These are phyloP conservation scores for Pyricularia sp. DNA, from an alignment of 2,329 filamentous ascomycete species.

Conservation along the genomic window DNA sequence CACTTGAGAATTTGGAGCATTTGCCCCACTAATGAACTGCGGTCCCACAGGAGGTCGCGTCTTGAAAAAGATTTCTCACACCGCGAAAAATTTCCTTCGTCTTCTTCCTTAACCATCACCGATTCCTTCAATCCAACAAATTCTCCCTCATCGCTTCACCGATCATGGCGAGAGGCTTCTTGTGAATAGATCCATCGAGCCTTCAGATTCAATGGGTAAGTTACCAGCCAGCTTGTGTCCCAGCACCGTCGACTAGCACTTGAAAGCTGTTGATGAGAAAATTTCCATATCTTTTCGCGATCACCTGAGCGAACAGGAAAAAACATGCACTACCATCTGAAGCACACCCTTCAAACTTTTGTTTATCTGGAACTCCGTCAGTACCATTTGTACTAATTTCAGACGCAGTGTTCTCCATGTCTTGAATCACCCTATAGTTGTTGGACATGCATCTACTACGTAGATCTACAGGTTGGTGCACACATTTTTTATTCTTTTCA, in stretches of 20 bases:
- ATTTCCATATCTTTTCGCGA: conserved; percentile 47
- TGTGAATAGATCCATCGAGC: background rate
- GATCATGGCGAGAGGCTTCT: background rate
- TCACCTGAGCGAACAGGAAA: conserved; percentile 43
- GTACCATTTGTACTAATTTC: background rate
- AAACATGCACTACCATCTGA: conserved; percentile 75
- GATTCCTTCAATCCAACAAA: background rate
- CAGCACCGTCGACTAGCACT: background rate
- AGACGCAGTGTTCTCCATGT: background rate
- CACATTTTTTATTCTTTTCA: background rate
- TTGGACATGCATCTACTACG: background rate
- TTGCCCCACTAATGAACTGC: background rate
- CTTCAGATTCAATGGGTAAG: background rate
- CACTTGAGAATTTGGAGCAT: background rate
- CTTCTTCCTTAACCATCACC: background rate
- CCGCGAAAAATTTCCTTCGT: background rate
- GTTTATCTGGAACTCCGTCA: background rate
- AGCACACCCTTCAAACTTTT: conserved; percentile 21
- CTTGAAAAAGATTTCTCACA: conserved; percentile 4
- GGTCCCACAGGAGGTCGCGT: conserved; percentile 2
- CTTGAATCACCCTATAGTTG: background rate
- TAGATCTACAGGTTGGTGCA: background rate
- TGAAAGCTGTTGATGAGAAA: conserved; percentile 42
- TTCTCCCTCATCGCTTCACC: background rate
- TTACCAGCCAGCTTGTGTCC: background rate